Evolutionary conservation across 2,329 filamentous ascomycete species (phyloP), one percentile per base, ranked within the genome.

Genomic region (Fusarium chaquense): DNA sequence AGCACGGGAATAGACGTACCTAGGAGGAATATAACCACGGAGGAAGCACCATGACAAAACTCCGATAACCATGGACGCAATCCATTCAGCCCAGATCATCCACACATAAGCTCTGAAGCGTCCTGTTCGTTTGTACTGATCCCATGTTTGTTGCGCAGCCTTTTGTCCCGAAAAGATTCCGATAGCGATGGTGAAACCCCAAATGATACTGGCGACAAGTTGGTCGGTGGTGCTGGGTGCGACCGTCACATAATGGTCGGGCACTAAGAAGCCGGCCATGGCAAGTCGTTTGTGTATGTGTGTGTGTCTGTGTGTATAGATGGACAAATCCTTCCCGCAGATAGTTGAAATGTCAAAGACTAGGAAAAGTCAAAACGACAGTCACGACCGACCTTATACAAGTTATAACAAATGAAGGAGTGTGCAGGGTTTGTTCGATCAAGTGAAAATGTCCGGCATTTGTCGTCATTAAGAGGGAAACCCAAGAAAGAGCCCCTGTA

Each of bases 1-100:
- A 20, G 30, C 33, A 35, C 36, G 6, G 12, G 7, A 16, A 16
- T 2, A 4, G 24, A 49, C 62, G 7, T 56, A 69, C 71, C 71
- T 73, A 20, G 72, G 62, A 18, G 28, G 12, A 15, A 74, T 69
- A 33, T 47, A 62, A 2, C 70, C 65, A 13, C 70, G 65, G 18
- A 74, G 51, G 16, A 62, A 74, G 12, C 50, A 40, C 72, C 72
- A 74, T 3, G 67, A 62, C 24, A 74, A n/a, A 2, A 74, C 24
- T 40, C 72, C 63, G 18, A 74, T 74, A 12, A 68, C 1, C 62
- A 73, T 67, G 0, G 67, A 73, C 6, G 62, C 58, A 10, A 54
- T 2, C 70, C 70, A 74, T 30, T 74, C 72, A 30, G 72, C 56
- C 72, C 72, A 74, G 3, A 74, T 60, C 72, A 74, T 65, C 33